A percentile compares a stretch with the other conserved stretches of the same genome.
These are phyloP conservation scores for Globisporangium acanthophoron DNA, from an alignment of 352 stramenopile genomes.

Conservation along the genomic window DNA sequence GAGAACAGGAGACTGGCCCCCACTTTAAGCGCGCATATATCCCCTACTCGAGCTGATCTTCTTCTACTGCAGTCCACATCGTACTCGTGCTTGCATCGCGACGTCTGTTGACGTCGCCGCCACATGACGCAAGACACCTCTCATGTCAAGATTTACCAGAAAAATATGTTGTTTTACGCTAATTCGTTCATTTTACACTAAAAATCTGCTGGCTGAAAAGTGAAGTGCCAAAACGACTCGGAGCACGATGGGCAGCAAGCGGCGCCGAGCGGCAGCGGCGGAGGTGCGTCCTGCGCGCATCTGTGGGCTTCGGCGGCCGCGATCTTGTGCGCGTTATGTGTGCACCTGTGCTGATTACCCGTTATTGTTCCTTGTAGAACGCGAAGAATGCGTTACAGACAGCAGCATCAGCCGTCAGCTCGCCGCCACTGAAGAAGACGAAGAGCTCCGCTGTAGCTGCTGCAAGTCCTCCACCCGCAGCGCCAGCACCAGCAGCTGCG, in stretches of 20 bases:
- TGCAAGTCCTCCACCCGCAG: background rate
- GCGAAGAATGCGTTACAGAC: background rate
- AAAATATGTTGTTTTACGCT: background rate
- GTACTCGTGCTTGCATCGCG: background rate
- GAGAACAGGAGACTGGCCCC: background rate
- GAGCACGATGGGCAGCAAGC: slow-evolving; percentile 18
- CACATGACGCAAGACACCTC: background rate
- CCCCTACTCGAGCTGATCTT: background rate
- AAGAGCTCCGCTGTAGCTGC: slow-evolving; percentile 1
- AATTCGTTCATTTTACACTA: background rate
- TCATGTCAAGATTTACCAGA: background rate
- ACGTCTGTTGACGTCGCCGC: too few species aligned
- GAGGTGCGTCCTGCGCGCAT: slow-evolving; percentile 8
- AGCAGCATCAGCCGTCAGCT: background rate
- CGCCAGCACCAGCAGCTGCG: background rate
- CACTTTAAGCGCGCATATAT: background rate
- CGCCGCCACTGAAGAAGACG: slow-evolving; percentile 10
- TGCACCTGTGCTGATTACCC: background rate
- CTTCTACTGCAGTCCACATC: too few species aligned
- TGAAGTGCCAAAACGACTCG: background rate
- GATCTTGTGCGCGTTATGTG: background rate
- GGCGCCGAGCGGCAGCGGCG: slow-evolving; percentile 8
- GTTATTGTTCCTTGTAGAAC: background rate
- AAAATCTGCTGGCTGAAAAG: slow-evolving; percentile 10
- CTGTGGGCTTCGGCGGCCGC: background rate